These are phyloP conservation scores for Phialophora verrucosa DNA, from an alignment of 2,329 filamentous ascomycete species.

Conservation along the genomic window DNA sequence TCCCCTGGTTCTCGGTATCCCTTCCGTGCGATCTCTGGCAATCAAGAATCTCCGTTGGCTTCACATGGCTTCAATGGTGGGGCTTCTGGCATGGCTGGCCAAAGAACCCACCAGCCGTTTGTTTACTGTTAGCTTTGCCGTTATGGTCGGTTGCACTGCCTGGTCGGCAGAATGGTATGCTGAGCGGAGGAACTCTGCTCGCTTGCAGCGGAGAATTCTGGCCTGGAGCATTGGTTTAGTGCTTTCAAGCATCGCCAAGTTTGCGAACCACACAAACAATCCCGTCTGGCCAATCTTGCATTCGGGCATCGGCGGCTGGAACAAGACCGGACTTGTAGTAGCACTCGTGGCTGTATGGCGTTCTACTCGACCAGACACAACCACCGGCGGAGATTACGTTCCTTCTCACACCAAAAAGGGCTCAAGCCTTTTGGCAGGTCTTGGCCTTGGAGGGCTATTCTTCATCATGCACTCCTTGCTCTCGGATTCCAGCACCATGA, in stretches of 20 bases:
- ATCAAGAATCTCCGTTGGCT: slow-evolving; percentile 71
- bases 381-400: slow-evolving; percentile 56
- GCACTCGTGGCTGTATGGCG: slow-evolving; percentile 76
- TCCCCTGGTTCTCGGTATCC: slow-evolving; percentile 76
- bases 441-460: slow-evolving; percentile 81
- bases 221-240: slow-evolving; percentile 83
- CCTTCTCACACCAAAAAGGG: slow-evolving; percentile 63
- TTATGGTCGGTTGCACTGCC: slow-evolving; percentile 78
- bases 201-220: slow-evolving; percentile 80
- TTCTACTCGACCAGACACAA: slow-evolving; percentile 71
- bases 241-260: slow-evolving; percentile 86
- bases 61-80: slow-evolving; percentile 78
- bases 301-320: slow-evolving; percentile 87
- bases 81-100: slow-evolving; percentile 79
- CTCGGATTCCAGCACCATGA: slow-evolving; percentile 98
- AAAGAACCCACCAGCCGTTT: slow-evolving; percentile 75
- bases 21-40: slow-evolving; percentile 69
- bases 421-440: slow-evolving; percentile 72
- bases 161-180: slow-evolving; percentile 84
- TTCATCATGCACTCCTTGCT: slow-evolving; percentile 91
- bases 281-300: slow-evolving; percentile 97
- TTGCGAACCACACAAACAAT: slow-evolving; percentile 92
- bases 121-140: slow-evolving; percentile 78
- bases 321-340: slow-evolving; percentile 77
- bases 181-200: slow-evolving; percentile 73